Percentiles rank a stretch among this genome's conserved stretches.
Evolutionary conservation across 371 early-diverging fungal genomes (phyloP).

Genomic region (Rhizopus arrhizus): DNA sequence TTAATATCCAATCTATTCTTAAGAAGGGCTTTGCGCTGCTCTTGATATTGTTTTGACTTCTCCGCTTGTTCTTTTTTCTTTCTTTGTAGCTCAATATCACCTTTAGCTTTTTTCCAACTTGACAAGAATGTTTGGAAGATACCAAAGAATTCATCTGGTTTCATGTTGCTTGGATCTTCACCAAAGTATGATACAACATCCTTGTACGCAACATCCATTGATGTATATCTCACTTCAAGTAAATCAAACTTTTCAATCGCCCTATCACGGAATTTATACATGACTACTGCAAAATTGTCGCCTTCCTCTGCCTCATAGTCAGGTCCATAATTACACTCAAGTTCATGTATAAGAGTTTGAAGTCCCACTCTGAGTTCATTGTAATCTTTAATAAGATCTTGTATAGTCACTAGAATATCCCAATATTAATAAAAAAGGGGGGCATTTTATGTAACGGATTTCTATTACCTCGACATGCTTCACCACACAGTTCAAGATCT

Average conservation of each 20-base stretch:
- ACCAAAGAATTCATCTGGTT: constrained; percentile 90
- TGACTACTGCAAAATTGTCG: constrained; percentile 44
- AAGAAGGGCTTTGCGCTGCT: constrained; percentile 47
- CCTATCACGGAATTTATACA: constrained; percentile 55
- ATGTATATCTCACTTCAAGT: constrained; percentile 53
- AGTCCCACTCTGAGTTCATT: constrained; percentile 64
- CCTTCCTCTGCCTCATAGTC: constrained; percentile 31
- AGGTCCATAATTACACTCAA: constrained; percentile 45
- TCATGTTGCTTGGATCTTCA: constrained; percentile 77
- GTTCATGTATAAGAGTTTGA: constrained; percentile 51
- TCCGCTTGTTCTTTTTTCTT: constrained; percentile 46
- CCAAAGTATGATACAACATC: constrained; percentile 78
- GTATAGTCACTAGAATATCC: constrained; percentile 50
- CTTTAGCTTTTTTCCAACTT: constrained; percentile 63
- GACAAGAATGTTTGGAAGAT: constrained; percentile 81
- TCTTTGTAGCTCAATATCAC: constrained; percentile 34
- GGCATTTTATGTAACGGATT: neutral
- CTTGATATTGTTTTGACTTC: constrained; percentile 43
- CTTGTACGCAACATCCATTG: constrained; percentile 69
- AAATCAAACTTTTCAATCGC: constrained; percentile 54
- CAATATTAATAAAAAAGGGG: neutral
- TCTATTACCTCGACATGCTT: constrained; percentile 75
- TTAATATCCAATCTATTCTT: constrained; percentile 42
- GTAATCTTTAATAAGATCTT: constrained; percentile 60
- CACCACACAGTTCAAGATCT: constrained; percentile 72